Evolutionary conservation across 176 grass and related monocot species (phyloP).

Genomic region (Canna indica): DNA sequence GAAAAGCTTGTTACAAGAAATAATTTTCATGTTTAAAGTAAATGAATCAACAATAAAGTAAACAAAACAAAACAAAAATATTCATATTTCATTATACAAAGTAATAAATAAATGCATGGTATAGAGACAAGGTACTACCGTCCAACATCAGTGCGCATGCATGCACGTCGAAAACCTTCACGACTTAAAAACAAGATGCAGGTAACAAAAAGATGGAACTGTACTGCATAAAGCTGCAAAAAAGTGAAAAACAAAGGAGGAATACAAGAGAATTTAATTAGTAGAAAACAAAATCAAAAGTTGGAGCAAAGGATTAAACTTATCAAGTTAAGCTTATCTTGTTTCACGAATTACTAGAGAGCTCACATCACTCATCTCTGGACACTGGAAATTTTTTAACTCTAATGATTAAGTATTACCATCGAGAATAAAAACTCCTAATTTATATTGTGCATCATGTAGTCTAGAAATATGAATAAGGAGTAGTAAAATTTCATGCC

Average conservation of each 20-base stretch:
- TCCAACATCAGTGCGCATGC: conserved; percentile 60
- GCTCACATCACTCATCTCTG: not conserved
- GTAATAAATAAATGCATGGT: conserved; percentile 1
- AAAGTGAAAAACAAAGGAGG: conserved; percentile 5
- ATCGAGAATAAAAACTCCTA: not conserved
- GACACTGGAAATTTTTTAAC: not conserved
- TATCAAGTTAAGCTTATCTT: not conserved
- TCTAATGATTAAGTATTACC: not conserved
- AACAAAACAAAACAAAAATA: not conserved
- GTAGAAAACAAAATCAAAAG: not conserved
- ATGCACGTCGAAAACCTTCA: conserved; percentile 93
- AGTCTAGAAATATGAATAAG: no score
- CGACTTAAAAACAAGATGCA: conserved; percentile 87
- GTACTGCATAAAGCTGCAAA: conserved; percentile 69
- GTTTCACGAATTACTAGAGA: not conserved
- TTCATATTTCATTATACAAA: not conserved
- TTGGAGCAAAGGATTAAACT: not conserved
- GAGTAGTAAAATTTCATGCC: no score
- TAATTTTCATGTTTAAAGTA: not conserved
- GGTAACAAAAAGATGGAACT: conserved; percentile 92
- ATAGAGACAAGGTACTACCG: conserved; percentile 34
- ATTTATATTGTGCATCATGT: not conserved
- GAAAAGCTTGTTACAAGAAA: no score
- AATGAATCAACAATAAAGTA: not conserved
- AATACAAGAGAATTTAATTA: not conserved